These are phyloP conservation scores for Phytopythium boreale DNA, from an alignment of 352 stramenopile species.

Conservation along the genomic window DNA sequence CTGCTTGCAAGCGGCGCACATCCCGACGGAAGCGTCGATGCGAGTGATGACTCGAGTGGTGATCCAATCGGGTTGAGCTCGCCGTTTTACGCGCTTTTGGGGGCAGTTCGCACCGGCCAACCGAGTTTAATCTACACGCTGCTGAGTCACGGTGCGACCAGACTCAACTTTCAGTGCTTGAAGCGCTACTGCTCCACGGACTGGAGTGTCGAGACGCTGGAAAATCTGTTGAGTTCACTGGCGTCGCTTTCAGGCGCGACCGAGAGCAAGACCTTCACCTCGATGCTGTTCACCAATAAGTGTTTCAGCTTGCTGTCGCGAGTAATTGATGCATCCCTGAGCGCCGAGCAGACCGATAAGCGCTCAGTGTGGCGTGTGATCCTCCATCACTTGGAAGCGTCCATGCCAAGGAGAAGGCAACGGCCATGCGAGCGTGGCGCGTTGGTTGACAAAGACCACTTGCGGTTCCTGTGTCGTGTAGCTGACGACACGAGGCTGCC, in stretches of 20 bases:
- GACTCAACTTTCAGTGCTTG: constrained; percentile 12
- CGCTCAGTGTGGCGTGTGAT: constrained; percentile 6
- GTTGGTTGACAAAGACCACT: constrained; percentile 21
- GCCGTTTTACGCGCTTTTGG: constrained; percentile 13
- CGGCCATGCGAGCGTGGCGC: no score
- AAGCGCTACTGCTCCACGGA: constrained; percentile 13
- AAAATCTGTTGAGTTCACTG: constrained; percentile 1
- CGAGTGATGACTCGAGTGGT: not conserved
- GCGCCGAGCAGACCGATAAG: not conserved
- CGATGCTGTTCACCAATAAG: constrained; percentile 2
- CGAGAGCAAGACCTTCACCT: not conserved
- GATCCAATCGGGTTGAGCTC: not conserved
- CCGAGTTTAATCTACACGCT: constrained; percentile 20
- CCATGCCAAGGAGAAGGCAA: not conserved
- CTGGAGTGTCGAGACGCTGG: not conserved
- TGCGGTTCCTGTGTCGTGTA: constrained; percentile 18
- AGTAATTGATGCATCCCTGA: not conserved
- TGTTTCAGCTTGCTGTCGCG: constrained; percentile 7
- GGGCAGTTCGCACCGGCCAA: constrained; percentile 18
- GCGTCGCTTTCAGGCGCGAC: not conserved
- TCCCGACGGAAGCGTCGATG: constrained; percentile 9
- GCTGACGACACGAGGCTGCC: not conserved
- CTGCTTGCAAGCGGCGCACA: constrained; percentile 23
- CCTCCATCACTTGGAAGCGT: not conserved
- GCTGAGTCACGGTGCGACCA: constrained; percentile 18